Conservation (phyloP, 2,329 filamentous ascomycete genomes). For the Cyanodermella asteris region DNA sequence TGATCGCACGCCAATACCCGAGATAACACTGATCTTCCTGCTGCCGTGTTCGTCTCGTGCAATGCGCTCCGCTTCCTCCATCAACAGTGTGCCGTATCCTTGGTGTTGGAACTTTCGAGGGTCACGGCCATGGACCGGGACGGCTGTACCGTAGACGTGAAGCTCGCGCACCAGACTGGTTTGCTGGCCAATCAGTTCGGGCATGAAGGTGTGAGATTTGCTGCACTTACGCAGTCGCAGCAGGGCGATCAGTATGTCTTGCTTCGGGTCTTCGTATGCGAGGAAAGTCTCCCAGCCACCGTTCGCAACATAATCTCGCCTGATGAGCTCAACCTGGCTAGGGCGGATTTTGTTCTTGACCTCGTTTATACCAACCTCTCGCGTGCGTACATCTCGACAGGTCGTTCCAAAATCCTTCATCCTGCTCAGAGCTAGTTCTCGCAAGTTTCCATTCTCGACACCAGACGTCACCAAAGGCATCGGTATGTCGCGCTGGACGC, state of each 20-base stretch:
- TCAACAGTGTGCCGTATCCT: conserved; percentile 82
- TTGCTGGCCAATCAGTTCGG: conserved; percentile 65
- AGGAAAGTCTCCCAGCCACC: conserved; percentile 97
- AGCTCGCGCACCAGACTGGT: conserved; percentile 84
- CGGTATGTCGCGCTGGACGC: conserved; percentile 95
- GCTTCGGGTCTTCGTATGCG: conserved; percentile 93
- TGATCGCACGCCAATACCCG: conserved; percentile 85
- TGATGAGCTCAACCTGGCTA: conserved; percentile 84
- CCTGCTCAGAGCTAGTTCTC: conserved; percentile 77
- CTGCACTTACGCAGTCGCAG: conserved; percentile 79
- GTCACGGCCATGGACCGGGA: conserved; percentile 90
- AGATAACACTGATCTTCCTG: conserved; percentile 87
- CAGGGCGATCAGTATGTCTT: conserved; percentile 87
- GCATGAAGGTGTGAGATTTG: conserved; percentile 73
- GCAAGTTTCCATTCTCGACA: conserved; percentile 90
- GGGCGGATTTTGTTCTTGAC: conserved; percentile 97
- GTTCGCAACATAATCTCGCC: conserved; percentile 84
- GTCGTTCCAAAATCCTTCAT: conserved; percentile 99
- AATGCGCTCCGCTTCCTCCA: conserved; percentile 95
- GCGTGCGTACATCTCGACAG: conserved; percentile 85
- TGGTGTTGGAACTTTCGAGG: conserved; percentile 97
- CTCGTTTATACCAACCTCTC: conserved; percentile 95
- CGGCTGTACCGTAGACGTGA: conserved; percentile 90
- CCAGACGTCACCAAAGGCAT: conserved; percentile 98
- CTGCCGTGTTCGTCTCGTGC: conserved; percentile 87